Base-by-base conservation (phyloP, 2,329 filamentous ascomycete genomes). In the Colletotrichum chlorophyti region DNA sequence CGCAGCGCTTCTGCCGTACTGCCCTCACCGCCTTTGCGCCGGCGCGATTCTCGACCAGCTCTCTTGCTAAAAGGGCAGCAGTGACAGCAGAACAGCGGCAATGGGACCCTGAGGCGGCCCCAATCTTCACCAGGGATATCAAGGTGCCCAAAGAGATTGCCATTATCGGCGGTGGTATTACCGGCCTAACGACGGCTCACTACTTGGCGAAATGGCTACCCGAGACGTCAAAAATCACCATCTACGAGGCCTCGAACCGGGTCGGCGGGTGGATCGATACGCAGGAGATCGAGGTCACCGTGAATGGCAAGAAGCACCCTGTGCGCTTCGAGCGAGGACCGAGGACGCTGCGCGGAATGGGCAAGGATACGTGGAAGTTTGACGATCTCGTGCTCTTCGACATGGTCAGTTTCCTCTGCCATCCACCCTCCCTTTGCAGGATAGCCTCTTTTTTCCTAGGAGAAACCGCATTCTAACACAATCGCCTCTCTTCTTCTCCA, bases 211-310 rank as follows among this genome's bases (percentile, higher is more conserved):
- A 85, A 64, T 79, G 87, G 66, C 82, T 90, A n/a, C 85, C 88
- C 4, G 58, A 72, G 42, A 79, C 82, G 53, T 81, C 86, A 29
- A 85, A 86, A 48, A 87, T 99, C 67, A 95, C 91, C 0, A 70
- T 99, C 9, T 97, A 92, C 72, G 95, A 99, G 72, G 83, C 83
- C 17, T 83, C 79, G 24, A 70, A 83, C 19, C 81, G 86, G 17
- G 72, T 94, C 1, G 95, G 95, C 38, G 95, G 95, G 41, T 98
- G 93, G 93, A 79, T 98, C 35, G 77, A 86, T 62, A 92, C 90
- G 2, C 82, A 88, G 64, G 76, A 76, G 47, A 79, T 90, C 11
- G 72, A 83, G 1, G 83, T 90, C 12, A 70, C 75, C 9, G 74
- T 80, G 5, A 79, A 82, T 32, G 90, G 85, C 14, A 79, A 81